Percentiles rank a stretch among this genome's conserved stretches.
Evolutionary conservation across 2,329 filamentous ascomycete genomes (phyloP).

Genomic region (Calonectria pteridis): DNA sequence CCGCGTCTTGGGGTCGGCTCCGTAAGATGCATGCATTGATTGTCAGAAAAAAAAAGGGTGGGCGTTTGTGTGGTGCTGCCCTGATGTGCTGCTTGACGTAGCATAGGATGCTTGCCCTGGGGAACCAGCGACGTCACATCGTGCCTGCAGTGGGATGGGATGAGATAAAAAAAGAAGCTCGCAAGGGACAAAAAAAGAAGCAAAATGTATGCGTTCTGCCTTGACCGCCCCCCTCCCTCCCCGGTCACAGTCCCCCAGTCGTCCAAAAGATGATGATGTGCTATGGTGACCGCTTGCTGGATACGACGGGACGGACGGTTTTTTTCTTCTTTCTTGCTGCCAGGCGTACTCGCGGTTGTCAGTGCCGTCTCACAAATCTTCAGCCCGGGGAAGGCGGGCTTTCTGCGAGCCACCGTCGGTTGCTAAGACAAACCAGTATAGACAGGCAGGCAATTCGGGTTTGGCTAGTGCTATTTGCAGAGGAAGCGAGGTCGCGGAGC

Average conservation of each 20-base stretch:
- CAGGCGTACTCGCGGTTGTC: background rate
- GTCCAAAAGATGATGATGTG: background rate
- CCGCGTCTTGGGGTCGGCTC: background rate
- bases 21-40: conserved; percentile 1
- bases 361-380: background rate
- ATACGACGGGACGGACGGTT: background rate
- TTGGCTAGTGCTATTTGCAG: background rate
- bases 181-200: background rate
- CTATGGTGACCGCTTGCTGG: background rate
- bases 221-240: background rate
- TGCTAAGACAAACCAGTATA: background rate
- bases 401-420: background rate
- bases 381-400: background rate
- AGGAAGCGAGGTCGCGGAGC: background rate
- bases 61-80: background rate
- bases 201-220: background rate
- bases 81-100: background rate
- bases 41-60: background rate
- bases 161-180: conserved; percentile 7
- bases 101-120: background rate
- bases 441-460: background rate
- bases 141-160: background rate
- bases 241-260: background rate
- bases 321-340: background rate
- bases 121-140: background rate